Conservation (phyloP, 2,329 filamentous ascomycete species). For the Hypoxylon sp. region DNA sequence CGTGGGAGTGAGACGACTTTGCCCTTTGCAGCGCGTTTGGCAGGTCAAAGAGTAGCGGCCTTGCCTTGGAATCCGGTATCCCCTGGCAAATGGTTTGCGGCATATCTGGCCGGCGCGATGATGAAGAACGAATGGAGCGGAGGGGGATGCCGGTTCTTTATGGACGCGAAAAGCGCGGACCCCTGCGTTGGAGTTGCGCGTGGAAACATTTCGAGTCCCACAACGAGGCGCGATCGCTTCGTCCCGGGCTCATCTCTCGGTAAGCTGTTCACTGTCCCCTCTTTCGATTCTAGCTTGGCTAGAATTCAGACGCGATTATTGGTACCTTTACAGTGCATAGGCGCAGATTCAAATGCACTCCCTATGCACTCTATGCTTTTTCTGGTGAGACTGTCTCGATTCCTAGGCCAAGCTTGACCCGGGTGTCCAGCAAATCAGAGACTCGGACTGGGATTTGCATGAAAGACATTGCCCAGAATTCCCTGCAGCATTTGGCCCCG, state of each 20-base stretch:
- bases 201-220: conserved; percentile 46
- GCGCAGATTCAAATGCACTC: conserved; percentile 30
- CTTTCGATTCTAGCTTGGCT: conserved; percentile 34
- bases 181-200: conserved; percentile 48
- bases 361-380: conserved; percentile 16
- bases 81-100: conserved; percentile 35
- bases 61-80: conserved; percentile 28
- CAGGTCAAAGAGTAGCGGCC: conserved; percentile 1
- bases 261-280: conserved; percentile 31
- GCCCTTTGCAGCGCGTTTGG: not conserved
- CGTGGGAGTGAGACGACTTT: conserved; percentile 7
- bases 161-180: conserved; percentile 48
- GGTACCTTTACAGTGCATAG: conserved; percentile 36
- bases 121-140: conserved; percentile 29
- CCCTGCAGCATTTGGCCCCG: conserved; percentile 38
- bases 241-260: conserved; percentile 26
- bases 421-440: conserved; percentile 37
- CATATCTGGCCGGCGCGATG: conserved; percentile 28
- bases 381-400: conserved; percentile 42
- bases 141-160: conserved; percentile 43
- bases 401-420: conserved; percentile 14
- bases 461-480: conserved; percentile 38
- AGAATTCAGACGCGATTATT: conserved; percentile 49
- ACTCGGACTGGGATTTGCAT: conserved; percentile 40
- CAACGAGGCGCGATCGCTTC: conserved; percentile 26